Evolutionary conservation across 495 filamentous ascomycete species (phyloP), one percentile per base, ranked within the genome.

Genomic region (Acidiella bohemica): DNA sequence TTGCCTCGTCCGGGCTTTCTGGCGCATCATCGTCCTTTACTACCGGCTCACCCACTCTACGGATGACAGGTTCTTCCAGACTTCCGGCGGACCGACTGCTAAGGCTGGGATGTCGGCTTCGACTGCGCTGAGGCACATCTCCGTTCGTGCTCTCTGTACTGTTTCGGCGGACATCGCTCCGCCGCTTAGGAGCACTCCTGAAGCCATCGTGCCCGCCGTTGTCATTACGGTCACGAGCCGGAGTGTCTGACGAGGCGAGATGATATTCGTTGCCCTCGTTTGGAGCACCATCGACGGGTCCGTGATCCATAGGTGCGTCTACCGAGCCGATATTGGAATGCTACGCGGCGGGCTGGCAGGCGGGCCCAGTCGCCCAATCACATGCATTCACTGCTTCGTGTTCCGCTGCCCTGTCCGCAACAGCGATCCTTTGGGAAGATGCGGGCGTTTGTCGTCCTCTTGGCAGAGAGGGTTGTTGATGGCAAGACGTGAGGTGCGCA

Each of bases 201-300:
- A 32, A 32, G 16, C 35, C 41, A 2, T 18, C 39, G 4, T 14
- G 12, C 5, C 21, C 16, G 18, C 40, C 13, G 1, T 28, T 23
- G 7, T 11, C 13, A 16, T 35, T 23, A n/a, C 33, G 20, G 5
- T 41, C 37, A 10, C 34, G 38, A 4, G 47, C 41, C 4, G 19
- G 20, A n/a, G 32, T 38, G 10, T 25, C 13, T 9, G 33, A 18
- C 2, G 10, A 31, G 11, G 42, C 26, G 16, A 22, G 24, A 26
- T 43, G 39, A 23, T 51, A 51, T 5, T 51, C 23, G 14, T 5
- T 32, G 14, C 34, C 42, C 9, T 3, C 43, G 13, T 38, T 39
- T 17, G 47, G 47, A 4, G 24, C 47, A 17, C 29, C 42, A 24
- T 51, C 47, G 2, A 42, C 39, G 6, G 47, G 47, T 11, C 47